Conservation (phyloP, 495 filamentous ascomycete genomes). For the Antarctomyces pellizariae region DNA sequence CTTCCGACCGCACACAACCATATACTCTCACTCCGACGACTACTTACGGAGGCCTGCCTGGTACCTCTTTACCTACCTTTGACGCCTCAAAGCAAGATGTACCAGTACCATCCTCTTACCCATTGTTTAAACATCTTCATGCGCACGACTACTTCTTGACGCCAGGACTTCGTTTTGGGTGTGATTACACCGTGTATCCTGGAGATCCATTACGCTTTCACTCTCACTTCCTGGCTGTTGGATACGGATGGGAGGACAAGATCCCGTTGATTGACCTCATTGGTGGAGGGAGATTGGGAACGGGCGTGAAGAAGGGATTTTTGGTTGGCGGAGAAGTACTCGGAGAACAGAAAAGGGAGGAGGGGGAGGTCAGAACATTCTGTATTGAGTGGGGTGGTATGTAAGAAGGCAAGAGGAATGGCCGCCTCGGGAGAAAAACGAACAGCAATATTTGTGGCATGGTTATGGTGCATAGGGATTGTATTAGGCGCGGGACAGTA, state of each 20-base stretch:
- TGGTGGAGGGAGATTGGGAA: conserved; percentile 66
- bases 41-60: no score
- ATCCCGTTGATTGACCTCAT: conserved; percentile 66
- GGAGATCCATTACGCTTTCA: conserved; percentile 90
- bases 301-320: conserved; percentile 88
- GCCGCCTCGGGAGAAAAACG: no score
- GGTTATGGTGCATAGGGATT: no score
- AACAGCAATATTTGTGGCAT: no score
- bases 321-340: conserved; percentile 45
- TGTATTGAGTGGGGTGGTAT: conserved; percentile 72
- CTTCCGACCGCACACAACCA: conserved; percentile 11
- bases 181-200: conserved; percentile 81
- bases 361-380: conserved; percentile 34
- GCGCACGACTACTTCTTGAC: conserved; percentile 60
- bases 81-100: conserved; percentile 13
- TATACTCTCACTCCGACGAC: conserved; percentile 10
- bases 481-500: no score
- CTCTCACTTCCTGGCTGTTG: conserved; percentile 65
- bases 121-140: conserved; percentile 56
- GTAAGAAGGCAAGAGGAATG: no score
- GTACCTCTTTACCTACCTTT: conserved; percentile 6
- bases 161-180: conserved; percentile 84
- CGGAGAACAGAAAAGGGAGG: conserved; percentile 9
- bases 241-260: conserved; percentile 66
- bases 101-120: conserved; percentile 13